phyloP scores from a whole-genome alignment of 192 early-diverging fungal species.

The Backusella morwellensis region DNA sequence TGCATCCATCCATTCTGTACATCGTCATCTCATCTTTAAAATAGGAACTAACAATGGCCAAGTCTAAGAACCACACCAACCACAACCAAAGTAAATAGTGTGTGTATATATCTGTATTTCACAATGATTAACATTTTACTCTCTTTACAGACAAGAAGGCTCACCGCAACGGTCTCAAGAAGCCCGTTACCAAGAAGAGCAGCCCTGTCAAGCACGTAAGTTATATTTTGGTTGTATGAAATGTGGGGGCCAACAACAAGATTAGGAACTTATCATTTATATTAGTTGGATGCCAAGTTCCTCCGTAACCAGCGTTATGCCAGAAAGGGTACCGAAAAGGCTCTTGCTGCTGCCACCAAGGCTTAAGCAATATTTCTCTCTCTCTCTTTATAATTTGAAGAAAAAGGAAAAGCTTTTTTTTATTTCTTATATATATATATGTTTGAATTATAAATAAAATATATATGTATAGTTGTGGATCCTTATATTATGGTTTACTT shows the following conservation, averaged over 20 bases:
- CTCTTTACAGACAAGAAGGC: conserved; percentile 76
- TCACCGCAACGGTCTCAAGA: conserved; percentile 99
- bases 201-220: conserved; percentile 89
- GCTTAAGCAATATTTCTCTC: neutral
- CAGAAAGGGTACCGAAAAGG: conserved; percentile 69
- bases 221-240: conserved; percentile 14
- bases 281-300: conserved; percentile 77
- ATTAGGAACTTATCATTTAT: conserved; percentile 14
- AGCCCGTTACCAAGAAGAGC: conserved; percentile 85
- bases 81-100: conserved; percentile 92
- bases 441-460: neutral
- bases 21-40: neutral
- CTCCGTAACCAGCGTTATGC: conserved; percentile 97
- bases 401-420: neutral
- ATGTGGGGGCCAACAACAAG: too few species aligned
- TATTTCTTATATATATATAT: neutral
- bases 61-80: conserved; percentile 99
- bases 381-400: neutral
- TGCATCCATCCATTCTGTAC: neutral
- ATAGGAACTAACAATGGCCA: conserved; percentile 64
- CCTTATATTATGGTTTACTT: neutral
- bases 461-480: neutral
- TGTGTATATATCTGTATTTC: neutral
- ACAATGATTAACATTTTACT: neutral
- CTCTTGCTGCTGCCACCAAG: conserved; percentile 35